These are phyloP conservation scores for Grifola frondosa DNA, from an alignment of 1,284 basidiomycete species.

Conservation along the genomic window DNA sequence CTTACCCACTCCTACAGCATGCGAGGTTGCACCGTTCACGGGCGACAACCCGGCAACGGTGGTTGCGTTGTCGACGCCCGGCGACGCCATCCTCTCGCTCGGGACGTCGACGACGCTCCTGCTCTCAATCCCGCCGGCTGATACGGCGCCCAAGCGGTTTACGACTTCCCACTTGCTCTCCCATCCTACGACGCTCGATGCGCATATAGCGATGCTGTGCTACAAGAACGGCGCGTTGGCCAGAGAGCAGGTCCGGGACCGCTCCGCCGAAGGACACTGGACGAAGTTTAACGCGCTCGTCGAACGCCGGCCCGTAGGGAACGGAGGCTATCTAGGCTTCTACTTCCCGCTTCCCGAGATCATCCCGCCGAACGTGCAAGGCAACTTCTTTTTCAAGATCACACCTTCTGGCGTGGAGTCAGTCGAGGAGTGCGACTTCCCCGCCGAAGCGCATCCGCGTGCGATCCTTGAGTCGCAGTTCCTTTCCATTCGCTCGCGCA, in stretches of 20 bases:
- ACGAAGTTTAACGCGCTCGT: conserved; percentile 70
- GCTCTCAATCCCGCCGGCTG: conserved; percentile 67
- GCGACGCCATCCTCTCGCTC: conserved; percentile 87
- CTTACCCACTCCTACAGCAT: conserved; percentile 45
- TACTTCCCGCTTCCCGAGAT: conserved; percentile 85
- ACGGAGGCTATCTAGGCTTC: conserved; percentile 61
- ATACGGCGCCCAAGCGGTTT: conserved; percentile 62
- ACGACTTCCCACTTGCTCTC: conserved; percentile 74
- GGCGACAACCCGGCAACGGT: conserved; percentile 93
- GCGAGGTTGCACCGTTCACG: conserved; percentile 82
- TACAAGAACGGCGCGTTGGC: conserved; percentile 85
- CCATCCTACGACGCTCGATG: conserved; percentile 61
- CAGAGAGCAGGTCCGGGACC: conserved; percentile 78
- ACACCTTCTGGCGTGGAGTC: conserved; percentile 20
- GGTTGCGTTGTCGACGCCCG: conserved; percentile 74
- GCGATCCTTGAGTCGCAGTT: conserved; percentile 87
- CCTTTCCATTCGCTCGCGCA: conserved; percentile 72
- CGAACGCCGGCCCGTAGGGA: conserved; percentile 55
- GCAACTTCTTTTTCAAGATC: conserved; percentile 59
- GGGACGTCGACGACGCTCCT: conserved; percentile 91
- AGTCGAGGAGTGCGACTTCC: conserved; percentile 42
- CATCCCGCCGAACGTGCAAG: conserved; percentile 72
- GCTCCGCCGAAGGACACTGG: conserved; percentile 68
- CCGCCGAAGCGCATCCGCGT: conserved; percentile 61
- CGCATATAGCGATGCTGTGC: conserved; percentile 78